Conservation (phyloP, 192 early-diverging fungal genomes). For the Phlyctochytrium arcticum region DNA sequence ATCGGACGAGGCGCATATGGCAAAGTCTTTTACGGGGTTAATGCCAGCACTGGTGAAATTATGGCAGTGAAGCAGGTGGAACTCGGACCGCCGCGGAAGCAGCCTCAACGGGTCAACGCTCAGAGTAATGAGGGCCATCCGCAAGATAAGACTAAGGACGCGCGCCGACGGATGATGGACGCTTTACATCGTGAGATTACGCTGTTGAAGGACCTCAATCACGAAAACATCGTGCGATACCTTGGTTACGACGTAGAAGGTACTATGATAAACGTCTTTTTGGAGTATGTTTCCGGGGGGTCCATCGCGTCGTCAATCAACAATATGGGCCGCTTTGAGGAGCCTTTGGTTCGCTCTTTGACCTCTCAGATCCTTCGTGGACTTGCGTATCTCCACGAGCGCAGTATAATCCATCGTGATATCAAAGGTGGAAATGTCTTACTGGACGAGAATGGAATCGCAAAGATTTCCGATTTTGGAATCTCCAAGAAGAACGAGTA, state of each 20-base stretch:
- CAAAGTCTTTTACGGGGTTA: constrained; percentile 88
- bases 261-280: constrained; percentile 79
- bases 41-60: constrained; percentile 78
- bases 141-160: neutral
- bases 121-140: neutral
- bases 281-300: constrained; percentile 98
- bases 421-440: constrained; percentile 92
- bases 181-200: constrained; percentile 86
- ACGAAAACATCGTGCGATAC: constrained; percentile 96
- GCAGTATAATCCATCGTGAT: constrained; percentile 95
- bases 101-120: neutral
- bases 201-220: constrained; percentile 84
- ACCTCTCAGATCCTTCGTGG: constrained; percentile 90
- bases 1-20: constrained; percentile 95
- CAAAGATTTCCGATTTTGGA: constrained; percentile 99
- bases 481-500: constrained; percentile 87
- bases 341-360: constrained; percentile 75
- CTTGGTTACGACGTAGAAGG: constrained; percentile 80
- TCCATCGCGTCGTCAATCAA: constrained; percentile 83
- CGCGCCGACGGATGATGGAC: constrained; percentile 63
- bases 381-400: constrained; percentile 88
- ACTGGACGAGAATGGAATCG: constrained; percentile 86
- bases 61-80: constrained; percentile 60
- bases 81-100: constrained; percentile 10
- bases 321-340: constrained; percentile 84